Conservation (phyloP, 352 stramenopile species). For the Phytophthora palmivora region DNA sequence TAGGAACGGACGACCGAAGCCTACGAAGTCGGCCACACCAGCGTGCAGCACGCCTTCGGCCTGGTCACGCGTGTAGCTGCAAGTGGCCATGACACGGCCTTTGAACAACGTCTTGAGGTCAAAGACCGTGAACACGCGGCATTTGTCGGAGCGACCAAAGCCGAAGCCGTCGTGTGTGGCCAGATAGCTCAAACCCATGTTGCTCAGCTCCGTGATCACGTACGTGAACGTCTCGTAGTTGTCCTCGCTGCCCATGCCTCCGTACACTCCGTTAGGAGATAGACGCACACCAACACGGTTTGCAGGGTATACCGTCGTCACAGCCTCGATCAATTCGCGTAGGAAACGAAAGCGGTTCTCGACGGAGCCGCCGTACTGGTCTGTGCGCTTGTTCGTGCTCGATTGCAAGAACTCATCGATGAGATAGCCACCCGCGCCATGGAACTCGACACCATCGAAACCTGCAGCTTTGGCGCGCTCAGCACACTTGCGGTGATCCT, state of each 20-base stretch:
- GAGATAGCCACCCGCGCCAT: conserved; percentile 90
- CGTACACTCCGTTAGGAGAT: conserved; percentile 42
- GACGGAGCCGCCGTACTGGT: conserved; percentile 81
- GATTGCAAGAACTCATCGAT: conserved; percentile 89
- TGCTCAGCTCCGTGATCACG: conserved; percentile 37
- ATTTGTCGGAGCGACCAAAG: conserved; percentile 45
- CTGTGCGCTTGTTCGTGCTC: conserved; percentile 79
- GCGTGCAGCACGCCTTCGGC: conserved; percentile 43
- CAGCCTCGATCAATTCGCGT: conserved; percentile 62
- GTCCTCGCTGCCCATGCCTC: conserved; percentile 47
- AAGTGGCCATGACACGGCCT: conserved; percentile 31
- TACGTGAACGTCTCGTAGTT: conserved; percentile 57
- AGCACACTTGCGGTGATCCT: conserved; percentile 72
- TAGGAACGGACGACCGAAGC: conserved; percentile 41
- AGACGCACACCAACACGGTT: conserved; percentile 41
- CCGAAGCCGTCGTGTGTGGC: conserved; percentile 41
- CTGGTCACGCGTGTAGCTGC: conserved; percentile 47
- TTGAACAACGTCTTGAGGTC: conserved; percentile 43
- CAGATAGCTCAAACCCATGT: conserved; percentile 48
- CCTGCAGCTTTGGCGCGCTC: conserved; percentile 71
- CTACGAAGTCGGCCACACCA: conserved; percentile 38
- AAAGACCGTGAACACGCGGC: conserved; percentile 30
- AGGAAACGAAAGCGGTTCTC: conserved; percentile 84
- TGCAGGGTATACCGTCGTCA: conserved; percentile 40
- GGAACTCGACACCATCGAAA: conserved; percentile 63